Base-by-base conservation (phyloP, 208 protist species). In the Acanthamoeba lenticulata region DNA sequence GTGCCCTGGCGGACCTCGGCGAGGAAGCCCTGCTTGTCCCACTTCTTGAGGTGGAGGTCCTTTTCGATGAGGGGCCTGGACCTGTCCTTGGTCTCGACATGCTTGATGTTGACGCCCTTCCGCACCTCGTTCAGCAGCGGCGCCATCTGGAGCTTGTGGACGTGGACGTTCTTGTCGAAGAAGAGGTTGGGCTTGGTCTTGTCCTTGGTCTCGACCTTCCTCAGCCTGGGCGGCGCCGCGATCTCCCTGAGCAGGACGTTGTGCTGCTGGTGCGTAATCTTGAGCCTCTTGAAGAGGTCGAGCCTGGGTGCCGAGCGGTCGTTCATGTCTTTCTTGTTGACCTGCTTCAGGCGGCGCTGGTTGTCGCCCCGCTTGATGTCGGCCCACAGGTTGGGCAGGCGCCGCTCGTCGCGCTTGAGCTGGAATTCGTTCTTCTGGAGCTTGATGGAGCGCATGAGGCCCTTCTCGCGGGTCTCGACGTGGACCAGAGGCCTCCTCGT, bases 1-100 rank as follows among this genome's bases (percentile, higher is more conserved):
- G 81, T 89, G 81, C 81, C 81, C 81, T 89, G 44, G 47, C 52
- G 44, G n/a, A 89, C 81, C 52, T 89, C 81, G 81, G 47, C 52
- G 47, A 89, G 44, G 81, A 89, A 62, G 47, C 81, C 81, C 81
- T 55, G 47, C 81, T 60, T 89, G 45, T 89, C 52, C 81, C 42
- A 62, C 44, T 9, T 89, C 81, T 89, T 89, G 32, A 89, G 44
- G 52, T 49, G 45, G 44, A 42, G 3, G 44, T 62, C 81, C 38
- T 49, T 89, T 21, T 60, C 81, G 38, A 89, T 89, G 44, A 42
- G 0, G n/a, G 81, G 81, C 47, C 40, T 19, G 52, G 81, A 55
- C 81, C 60, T 89, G 81, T 89, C 81, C 44, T 49, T 38, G 52
- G 81, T 89, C 47, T 89, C 32, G 69, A 89, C 81, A 34, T 89